Base-by-base conservation (phyloP, 202 grass and related monocot species). In the Dendrocalamus latiflorus region DNA sequence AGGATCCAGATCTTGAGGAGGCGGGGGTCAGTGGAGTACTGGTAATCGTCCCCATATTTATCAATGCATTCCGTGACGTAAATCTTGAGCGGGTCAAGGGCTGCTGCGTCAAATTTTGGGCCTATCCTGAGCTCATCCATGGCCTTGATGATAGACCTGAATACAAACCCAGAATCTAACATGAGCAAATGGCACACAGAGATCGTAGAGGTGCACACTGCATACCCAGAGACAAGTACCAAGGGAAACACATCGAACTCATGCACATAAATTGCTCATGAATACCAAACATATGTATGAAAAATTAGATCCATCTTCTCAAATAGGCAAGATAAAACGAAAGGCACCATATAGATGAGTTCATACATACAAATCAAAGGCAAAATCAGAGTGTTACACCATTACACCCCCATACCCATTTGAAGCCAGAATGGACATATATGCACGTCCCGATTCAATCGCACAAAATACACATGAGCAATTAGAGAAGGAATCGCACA, bases 1-100 rank as follows among this genome's bases (percentile, higher is more conserved):
- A 95, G 85, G 62, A 99, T 90, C 89, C 93, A 92, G 26, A 99
- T 90, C 86, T 94, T 94, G 20, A 99, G 96, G 26, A 95, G 85
- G 43, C 93, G 92, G 4, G 62, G 79, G 17, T 95, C 89, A 2
- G 88, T 85, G 14, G 81, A 91, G 85, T 98, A 98, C 63, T 88
- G 86, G 34, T 91, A 87, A 39, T 91, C 88, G 9, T 92, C 82
- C 43, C 87, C 87, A 48, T 90, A 90, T 63, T 84, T 91, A 36
- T 56, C 67, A 47, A 95, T 80, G 83, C 84, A 93, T 65, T 95
- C 90, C 10, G 71, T 94, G 14, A 95, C 47, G n/a, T 90, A 82
- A 62, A 48, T 25, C 73, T 91, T 95, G 65, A 93, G 77, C 22
- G 2, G 73, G 12, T 82, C 74, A 6, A 75, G 28, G 20, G 63